Conservation (phyloP, 306 rosid species). For the Vicia villosa region DNA sequence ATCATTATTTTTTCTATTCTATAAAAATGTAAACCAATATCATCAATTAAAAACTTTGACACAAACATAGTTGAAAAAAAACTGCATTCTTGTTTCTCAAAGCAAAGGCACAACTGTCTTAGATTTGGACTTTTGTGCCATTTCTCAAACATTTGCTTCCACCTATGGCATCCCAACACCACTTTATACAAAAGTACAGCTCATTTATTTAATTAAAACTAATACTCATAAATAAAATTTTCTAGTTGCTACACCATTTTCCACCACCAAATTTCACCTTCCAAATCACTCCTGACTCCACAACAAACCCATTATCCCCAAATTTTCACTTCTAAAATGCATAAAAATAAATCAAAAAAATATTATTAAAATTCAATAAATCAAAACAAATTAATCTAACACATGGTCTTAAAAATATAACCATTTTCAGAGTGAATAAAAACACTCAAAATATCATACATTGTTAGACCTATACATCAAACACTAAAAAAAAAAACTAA, state of each 20-base stretch:
- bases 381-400: conserved; percentile 24
- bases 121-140: conserved; percentile 1
- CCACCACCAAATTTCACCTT: conserved; percentile 13
- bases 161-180: conserved; percentile 8
- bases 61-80: not conserved
- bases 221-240: not conserved
- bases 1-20: not conserved
- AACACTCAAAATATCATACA: conserved; percentile 25
- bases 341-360: not conserved
- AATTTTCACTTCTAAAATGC: too few species aligned
- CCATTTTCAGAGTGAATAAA: conserved; percentile 19
- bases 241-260: conserved; percentile 12
- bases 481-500: conserved; percentile 20
- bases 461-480: conserved; percentile 33
- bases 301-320: not conserved
- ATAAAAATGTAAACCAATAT: not conserved
- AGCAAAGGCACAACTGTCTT: not conserved
- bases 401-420: conserved; percentile 34
- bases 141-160: conserved; percentile 17
- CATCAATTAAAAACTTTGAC: not conserved
- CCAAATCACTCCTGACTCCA: conserved; percentile 4
- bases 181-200: not conserved
- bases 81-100: not conserved
- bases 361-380: not conserved
- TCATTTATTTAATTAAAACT: conserved; percentile 4